These are phyloP conservation scores for Spathaspora gorwiae DNA, from an alignment of 805 yeast species.

Conservation along the genomic window DNA sequence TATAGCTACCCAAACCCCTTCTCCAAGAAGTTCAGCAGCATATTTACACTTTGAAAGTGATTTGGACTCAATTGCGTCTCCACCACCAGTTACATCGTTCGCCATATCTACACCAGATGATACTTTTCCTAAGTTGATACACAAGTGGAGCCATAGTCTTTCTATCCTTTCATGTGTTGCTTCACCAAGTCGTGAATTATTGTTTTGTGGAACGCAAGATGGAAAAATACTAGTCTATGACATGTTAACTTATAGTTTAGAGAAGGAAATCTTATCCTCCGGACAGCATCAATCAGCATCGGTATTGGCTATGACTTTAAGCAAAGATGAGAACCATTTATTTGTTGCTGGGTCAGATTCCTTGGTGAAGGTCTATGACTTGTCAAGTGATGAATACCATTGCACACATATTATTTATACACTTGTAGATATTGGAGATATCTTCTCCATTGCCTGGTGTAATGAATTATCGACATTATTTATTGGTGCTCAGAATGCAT, in stretches of 20 bases:
- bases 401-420: slow-evolving; percentile 75
- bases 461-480: slow-evolving; percentile 56
- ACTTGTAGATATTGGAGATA: slow-evolving; percentile 85
- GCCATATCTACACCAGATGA: neutral
- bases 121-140: slow-evolving; percentile 41
- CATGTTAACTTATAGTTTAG: slow-evolving; percentile 49
- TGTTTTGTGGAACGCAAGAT: slow-evolving; percentile 90
- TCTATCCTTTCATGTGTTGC: slow-evolving; percentile 71
- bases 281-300: slow-evolving; percentile 62
- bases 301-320: slow-evolving; percentile 64
- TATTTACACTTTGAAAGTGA: slow-evolving; percentile 4
- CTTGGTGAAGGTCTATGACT: slow-evolving; percentile 78
- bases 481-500: slow-evolving; percentile 91
- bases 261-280: slow-evolving; percentile 35
- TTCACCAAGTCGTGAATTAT: slow-evolving; percentile 50
- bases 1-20: neutral
- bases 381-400: slow-evolving; percentile 27
- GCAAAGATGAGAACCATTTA: slow-evolving; percentile 51
- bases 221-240: slow-evolving; percentile 73
- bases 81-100: neutral
- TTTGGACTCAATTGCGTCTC: slow-evolving; percentile 2
- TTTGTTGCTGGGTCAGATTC: slow-evolving; percentile 92
- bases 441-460: slow-evolving; percentile 76
- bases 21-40: neutral
- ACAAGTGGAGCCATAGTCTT: slow-evolving; percentile 70